Conservation (phyloP, 345 rosid genomes). For the Ceriops zippeliana region DNA sequence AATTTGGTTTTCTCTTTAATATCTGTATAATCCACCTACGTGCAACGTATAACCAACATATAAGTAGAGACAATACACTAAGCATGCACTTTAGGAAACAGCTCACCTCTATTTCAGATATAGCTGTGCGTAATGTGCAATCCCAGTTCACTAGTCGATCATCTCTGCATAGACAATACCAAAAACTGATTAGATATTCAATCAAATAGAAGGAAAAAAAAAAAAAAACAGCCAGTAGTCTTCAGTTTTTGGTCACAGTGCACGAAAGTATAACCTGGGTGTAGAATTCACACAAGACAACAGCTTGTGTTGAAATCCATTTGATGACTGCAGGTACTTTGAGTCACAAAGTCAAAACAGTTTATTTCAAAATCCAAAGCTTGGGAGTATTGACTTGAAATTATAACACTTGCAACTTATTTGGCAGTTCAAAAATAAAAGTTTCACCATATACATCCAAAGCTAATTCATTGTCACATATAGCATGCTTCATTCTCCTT, state of each 20-base stretch:
- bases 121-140: constrained; percentile 73
- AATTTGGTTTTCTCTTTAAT: constrained; percentile 61
- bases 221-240: background rate
- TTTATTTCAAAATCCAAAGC: background rate
- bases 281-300: background rate
- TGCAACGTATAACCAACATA: constrained; percentile 22
- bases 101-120: constrained; percentile 86
- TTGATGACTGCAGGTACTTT: background rate
- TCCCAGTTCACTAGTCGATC: constrained; percentile 88
- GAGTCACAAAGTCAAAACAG: background rate
- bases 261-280: too few species aligned
- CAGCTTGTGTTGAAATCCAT: background rate
- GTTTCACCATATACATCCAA: too few species aligned
- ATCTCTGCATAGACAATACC: constrained; percentile 49
- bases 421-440: too few species aligned
- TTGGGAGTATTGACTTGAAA: too few species aligned
- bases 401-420: too few species aligned
- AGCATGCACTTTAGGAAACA: constrained; percentile 14
- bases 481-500: too few species aligned
- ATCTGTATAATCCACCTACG: constrained; percentile 79
- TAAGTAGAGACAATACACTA: constrained; percentile 16
- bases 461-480: too few species aligned
- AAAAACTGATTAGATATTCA: background rate
- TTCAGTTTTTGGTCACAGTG: too few species aligned
- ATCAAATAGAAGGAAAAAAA: background rate